Evolutionary conservation across 2,329 filamentous ascomycete species (phyloP), one percentile per base, ranked within the genome.

Genomic region (Chaetomiaceae sp.): DNA sequence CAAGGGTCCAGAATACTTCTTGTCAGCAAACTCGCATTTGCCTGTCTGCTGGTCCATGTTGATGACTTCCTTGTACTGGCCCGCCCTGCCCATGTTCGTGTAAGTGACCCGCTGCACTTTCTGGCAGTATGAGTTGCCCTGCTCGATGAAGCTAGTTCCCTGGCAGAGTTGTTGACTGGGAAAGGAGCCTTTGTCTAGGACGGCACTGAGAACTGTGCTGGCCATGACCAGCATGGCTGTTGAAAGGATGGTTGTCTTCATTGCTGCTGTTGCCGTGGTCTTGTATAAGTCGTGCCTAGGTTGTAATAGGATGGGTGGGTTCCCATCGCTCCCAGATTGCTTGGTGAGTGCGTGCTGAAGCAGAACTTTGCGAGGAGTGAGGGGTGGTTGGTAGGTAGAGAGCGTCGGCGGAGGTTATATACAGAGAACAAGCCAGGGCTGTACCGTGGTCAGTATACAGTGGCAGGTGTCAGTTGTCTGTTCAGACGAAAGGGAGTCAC

Each of bases 61-160:
- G 21, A 74, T 79, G 31, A 90, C 77, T 48, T 77, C 76, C 53
- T 86, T 76, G 71, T 88, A 91, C 39, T 69, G 71, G 34, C 86
- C 85, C 38, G 73, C 59, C 43, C 73, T 71, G 25, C 78, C 78
- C 59, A 88, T 76, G 49, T 80, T 79, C 52, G 68, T 68, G 67
- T 89, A 90, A n/a, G 79, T 76, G 66, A 91, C 84, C 43, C 82
- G 78, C 51, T 44, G 25, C 51, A 89, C 83, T 34, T 75, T 63
- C 50, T 81, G 73, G 67, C 84, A 87, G 69, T 84, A 88, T 70
- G 69, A 83, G 67, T 87, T 88, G 54, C 80, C 79, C 21, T 38
- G 25, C n/a, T 44, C 47, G 4, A 23, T 2, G 17, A 23, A 17
- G 23, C 65, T 59, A 5, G 30, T 62, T 30, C 67, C 68, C 5